Evolutionary conservation across 768 basidiomycete genomes (phyloP), one percentile per base, ranked within the genome.

Genomic region (Mycena belliarum): DNA sequence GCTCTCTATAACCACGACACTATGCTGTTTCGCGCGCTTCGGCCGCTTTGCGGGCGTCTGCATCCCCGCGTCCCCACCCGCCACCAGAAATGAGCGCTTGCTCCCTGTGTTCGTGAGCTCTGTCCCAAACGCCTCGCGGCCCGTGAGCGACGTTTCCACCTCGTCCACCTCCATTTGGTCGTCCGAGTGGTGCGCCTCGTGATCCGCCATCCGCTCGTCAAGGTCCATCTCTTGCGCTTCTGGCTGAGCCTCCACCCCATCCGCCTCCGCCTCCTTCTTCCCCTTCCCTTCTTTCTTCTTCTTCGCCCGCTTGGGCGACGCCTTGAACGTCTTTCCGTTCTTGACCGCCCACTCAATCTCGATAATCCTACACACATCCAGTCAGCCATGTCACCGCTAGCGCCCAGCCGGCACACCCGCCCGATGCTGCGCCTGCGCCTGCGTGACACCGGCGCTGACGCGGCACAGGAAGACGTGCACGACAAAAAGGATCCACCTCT

Each of bases 401-500:
- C 21, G 42, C 25, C 29, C 21, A n/a, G n/a, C n/a, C 16, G 26
- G 21, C 51, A 29, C 44, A 16, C 53, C 43, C 43, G n/a, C n/a
- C 25, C 35, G 4, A 23, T 16, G 24, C 26, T 69, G 69, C 52
- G 79, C 29, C n/a, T n/a, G n/a, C n/a, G n/a, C n/a, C n/a, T n/a
- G n/a, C n/a, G n/a, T n/a, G n/a, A n/a, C n/a, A 12, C 7, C 29
- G 29, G 12, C 29, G 29, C 29, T 81, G 69, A 82, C 64, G 72
- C 79, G 79, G 78, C 79, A 79, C 70, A 85, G 73, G 68, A 85
- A 86, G 69, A 87, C 80, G 71, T 84, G 76, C 69, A 85, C 72
- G 72, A 87, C 73, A 72, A 86, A 87, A 77, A 83, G 80, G 79
- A 86, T 86, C 82, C 81, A 93, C 92, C 92, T 89, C 79, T 90